A percentile compares a stretch with the other conserved stretches of the same genome.
These are phyloP conservation scores for Linanthus parryae DNA, from an alignment of 148 eudicot genomes.

Conservation along the genomic window DNA sequence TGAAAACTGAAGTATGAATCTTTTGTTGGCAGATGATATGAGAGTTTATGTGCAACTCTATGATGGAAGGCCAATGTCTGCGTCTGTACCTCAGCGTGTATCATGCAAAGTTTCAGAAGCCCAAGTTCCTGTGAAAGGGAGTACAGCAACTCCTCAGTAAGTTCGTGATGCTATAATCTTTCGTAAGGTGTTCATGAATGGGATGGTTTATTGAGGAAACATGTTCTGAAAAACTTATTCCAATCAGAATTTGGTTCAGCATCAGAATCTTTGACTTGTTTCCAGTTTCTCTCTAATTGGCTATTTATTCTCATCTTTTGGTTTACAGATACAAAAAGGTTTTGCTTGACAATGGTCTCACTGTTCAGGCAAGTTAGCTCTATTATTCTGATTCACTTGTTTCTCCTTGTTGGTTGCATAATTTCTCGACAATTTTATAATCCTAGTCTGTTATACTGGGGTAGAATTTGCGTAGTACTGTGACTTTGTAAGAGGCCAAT, in stretches of 20 bases:
- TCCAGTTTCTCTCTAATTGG: neutral
- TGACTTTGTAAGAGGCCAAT: too few relatives aligned
- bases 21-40: constrained; percentile 73
- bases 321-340: constrained; percentile 74
- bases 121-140: constrained; percentile 62
- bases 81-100: constrained; percentile 77
- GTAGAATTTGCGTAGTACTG: too few relatives aligned
- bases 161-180: constrained; percentile 15
- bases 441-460: too few relatives aligned
- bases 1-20: neutral
- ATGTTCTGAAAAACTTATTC: neutral
- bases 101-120: constrained; percentile 89
- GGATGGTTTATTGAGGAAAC: neutral
- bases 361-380: constrained; percentile 45
- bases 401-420: neutral
- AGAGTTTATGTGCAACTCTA: constrained; percentile 56
- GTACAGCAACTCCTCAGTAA: constrained; percentile 74
- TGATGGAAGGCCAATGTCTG: constrained; percentile 77
- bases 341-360: constrained; percentile 82
- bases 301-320: constrained; percentile 2
- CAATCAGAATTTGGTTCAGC: neutral
- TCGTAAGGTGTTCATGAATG: neutral
- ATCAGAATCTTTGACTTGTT: neutral
- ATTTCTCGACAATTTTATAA: too few relatives aligned
- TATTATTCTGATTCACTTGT: neutral